These are phyloP conservation scores for Thelephora terrestris DNA, from an alignment of 1,284 basidiomycete species.

Conservation along the genomic window DNA sequence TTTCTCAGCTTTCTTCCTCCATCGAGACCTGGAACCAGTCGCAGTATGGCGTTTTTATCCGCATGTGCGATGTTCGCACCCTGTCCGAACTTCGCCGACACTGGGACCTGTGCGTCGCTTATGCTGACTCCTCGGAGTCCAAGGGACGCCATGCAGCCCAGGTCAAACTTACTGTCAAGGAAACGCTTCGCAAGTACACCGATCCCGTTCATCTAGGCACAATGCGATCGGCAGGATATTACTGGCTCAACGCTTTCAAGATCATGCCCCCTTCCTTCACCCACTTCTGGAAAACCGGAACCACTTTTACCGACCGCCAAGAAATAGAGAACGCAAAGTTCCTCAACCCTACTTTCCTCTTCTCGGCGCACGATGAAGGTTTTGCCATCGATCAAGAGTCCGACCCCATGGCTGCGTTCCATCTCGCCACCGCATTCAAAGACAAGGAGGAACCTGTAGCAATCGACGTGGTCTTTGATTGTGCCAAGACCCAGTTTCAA, in stretches of 20 bases:
- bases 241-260: constrained; percentile 19
- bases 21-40: constrained; percentile 33
- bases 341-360: constrained; percentile 40
- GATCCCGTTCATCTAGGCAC: constrained; percentile 6
- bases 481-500: constrained; percentile 24
- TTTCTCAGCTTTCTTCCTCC: constrained; percentile 26
- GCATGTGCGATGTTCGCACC: constrained; percentile 28
- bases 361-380: constrained; percentile 28
- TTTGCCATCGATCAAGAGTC: constrained; percentile 37
- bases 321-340: constrained; percentile 18
- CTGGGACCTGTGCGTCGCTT: constrained; percentile 23
- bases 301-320: constrained; percentile 22
- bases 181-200: not conserved
- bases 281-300: constrained; percentile 34
- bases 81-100: constrained; percentile 30
- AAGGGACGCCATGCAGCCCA: not conserved
- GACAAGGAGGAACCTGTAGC: constrained; percentile 10
- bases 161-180: not conserved
- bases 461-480: constrained; percentile 16
- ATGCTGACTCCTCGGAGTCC: constrained; percentile 6
- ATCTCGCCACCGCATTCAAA: constrained; percentile 30
- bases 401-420: constrained; percentile 36
- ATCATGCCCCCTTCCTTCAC: not conserved
- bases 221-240: constrained; percentile 30
- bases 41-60: constrained; percentile 29